A percentile compares a stretch with the other conserved stretches of the same genome.
phyloP scores from a whole-genome alignment of 2,329 filamentous ascomycete genomes.

The Calonectria naviculata region DNA sequence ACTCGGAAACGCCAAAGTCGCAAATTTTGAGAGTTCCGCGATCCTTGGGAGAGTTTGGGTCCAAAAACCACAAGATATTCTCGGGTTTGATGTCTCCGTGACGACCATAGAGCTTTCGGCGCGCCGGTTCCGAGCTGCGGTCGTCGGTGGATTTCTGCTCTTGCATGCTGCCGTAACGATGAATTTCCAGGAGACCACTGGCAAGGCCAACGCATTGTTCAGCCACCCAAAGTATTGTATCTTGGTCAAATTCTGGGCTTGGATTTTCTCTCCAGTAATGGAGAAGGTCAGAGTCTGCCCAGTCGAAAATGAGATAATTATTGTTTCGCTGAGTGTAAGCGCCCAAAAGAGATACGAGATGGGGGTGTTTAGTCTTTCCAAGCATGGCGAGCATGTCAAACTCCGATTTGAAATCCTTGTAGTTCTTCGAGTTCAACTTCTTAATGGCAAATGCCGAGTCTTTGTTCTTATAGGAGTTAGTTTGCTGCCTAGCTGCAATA shows the following conservation, averaged over 20 bases:
- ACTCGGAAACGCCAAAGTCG: not conserved
- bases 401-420: not conserved
- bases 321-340: not conserved
- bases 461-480: not conserved
- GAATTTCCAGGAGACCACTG: not conserved
- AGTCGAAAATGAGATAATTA: not conserved
- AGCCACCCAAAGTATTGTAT: not conserved
- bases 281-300: not conserved
- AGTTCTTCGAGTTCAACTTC: not conserved
- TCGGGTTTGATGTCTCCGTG: not conserved
- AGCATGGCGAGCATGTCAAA: not conserved
- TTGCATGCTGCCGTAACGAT: not conserved
- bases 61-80: not conserved
- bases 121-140: not conserved
- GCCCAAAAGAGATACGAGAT: constrained; percentile 7
- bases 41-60: not conserved
- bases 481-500: not conserved
- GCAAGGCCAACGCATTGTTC: not conserved
- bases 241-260: not conserved
- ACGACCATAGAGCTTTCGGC: not conserved
- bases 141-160: not conserved
- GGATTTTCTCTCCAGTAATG: not conserved
- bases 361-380: constrained; percentile 7
- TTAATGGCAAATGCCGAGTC: not conserved
- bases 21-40: not conserved